Conservation (phyloP, 2,329 filamentous ascomycete genomes). For the Colletotrichum filicis region DNA sequence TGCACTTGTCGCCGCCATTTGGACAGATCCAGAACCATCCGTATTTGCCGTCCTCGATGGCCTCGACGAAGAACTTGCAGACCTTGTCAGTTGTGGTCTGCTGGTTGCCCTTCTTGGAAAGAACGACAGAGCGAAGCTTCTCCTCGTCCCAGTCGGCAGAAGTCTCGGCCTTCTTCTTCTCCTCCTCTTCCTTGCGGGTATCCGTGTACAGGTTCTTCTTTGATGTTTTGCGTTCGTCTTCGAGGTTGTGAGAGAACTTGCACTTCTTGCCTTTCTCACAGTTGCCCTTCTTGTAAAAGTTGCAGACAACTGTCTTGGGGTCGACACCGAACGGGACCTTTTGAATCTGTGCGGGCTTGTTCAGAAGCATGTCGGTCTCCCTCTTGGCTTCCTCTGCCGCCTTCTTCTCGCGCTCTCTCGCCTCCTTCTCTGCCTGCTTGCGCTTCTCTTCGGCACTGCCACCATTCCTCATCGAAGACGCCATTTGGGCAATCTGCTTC, state of each 20-base stretch:
- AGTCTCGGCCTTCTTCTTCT: constrained; percentile 88
- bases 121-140: constrained; percentile 88
- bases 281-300: constrained; percentile 96
- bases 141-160: constrained; percentile 99
- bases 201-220: constrained; percentile 95
- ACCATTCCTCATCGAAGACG: constrained; percentile 76
- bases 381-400: constrained; percentile 86
- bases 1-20: constrained; percentile 97
- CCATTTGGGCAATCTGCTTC: constrained; percentile 88
- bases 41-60: constrained; percentile 98
- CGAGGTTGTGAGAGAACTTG: constrained; percentile 95
- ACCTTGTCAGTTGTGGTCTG: constrained; percentile 97
- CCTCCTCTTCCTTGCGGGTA: constrained; percentile 76
- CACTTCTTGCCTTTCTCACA: constrained; percentile 98
- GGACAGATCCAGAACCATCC: constrained; percentile 99
- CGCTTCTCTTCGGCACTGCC: constrained; percentile 90
- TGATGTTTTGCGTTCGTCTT: constrained; percentile 89
- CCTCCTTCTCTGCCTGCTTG: constrained; percentile 74
- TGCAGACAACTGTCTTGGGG: constrained; percentile 95
- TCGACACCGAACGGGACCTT: constrained; percentile 98
- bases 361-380: constrained; percentile 84
- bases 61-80: constrained; percentile 98
- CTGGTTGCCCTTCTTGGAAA: constrained; percentile 98
- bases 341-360: constrained; percentile 94
- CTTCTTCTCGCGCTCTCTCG: constrained; percentile 87